Evolutionary conservation across 345 rosid species (phyloP), one percentile per base, ranked within the genome.

Genomic region (Acer yangbiense): DNA sequence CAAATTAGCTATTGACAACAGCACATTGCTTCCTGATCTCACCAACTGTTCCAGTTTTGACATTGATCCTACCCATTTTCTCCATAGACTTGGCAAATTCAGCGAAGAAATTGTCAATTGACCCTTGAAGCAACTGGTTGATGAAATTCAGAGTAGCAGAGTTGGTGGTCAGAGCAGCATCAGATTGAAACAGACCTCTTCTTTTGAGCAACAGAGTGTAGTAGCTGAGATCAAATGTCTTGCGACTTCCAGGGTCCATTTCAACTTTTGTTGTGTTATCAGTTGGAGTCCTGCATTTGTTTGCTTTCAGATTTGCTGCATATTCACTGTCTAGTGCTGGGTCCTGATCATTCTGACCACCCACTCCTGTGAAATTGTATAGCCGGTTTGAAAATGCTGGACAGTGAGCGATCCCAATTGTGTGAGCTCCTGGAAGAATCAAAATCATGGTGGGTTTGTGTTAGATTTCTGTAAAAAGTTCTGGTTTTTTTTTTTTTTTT

Each of bases 171-270:
- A 93, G 75, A 3, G 97, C 95, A 48, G 94, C 69, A 69, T 95
- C 97, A 1, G 98, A 95, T 16, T 87, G 86, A 73, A 93, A 93
- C 3, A 92, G 86, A 2, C 98, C 98, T 52, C 97, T 84, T 76
- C 95, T 85, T 74, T 89, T 89, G 0, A 86, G 78, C n/a, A 95
- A 68, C 3, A 71, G 82, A 3, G 69, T 77, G 79, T 87, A 95
- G 85, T 90, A 92, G 77, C 90, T 81, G 0, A 92, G 92, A 84
- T 95, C 98, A 23, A 95, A 95, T 46, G 88, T 88, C 66, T 65
- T 90, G 0, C 84, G 74, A 25, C 98, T 95, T 10, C 98, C 98
- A 0, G 98, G 97, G 71, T 95, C 92, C 93, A 95, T 92, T 78
- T 90, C 97, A 10, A 90, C 84, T 54, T 77, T 83, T 10, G 97